Conservation (phyloP, 768 basidiomycete species). For the Tricholomella constricta region DNA sequence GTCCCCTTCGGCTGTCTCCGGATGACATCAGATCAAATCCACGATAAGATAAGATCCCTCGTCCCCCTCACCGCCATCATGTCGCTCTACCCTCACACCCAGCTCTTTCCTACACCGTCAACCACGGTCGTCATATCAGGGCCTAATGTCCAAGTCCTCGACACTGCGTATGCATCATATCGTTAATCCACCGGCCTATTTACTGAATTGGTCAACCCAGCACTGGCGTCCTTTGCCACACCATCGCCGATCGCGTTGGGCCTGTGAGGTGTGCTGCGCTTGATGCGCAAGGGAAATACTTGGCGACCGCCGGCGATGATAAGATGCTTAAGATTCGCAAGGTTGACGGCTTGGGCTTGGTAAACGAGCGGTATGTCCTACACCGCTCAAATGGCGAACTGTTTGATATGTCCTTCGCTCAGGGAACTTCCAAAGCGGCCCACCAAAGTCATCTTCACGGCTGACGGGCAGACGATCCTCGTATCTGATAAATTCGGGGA, state of each 20-base stretch:
- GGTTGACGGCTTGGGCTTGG: conserved; percentile 52
- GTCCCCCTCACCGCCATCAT: conserved; percentile 24
- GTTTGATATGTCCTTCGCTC: not conserved
- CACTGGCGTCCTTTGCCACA: conserved; percentile 51
- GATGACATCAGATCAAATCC: conserved; percentile 5
- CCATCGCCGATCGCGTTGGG: conserved; percentile 51
- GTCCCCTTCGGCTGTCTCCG: conserved; percentile 17
- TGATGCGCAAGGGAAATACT: conserved; percentile 42
- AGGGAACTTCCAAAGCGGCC: conserved; percentile 87
- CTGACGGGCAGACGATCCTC: conserved; percentile 64
- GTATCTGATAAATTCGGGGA: conserved; percentile 96
- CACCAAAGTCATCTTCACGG: conserved; percentile 66
- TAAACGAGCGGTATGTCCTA: conserved; percentile 60
- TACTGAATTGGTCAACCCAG: conserved; percentile 32
- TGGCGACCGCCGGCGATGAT: conserved; percentile 75
- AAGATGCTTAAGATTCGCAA: conserved; percentile 81
- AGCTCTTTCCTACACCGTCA: conserved; percentile 39
- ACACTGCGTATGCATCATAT: conserved; percentile 47
- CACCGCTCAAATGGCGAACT: not conserved
- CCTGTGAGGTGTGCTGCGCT: conserved; percentile 62
- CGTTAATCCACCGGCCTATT: conserved; percentile 6
- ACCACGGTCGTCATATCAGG: conserved; percentile 54
- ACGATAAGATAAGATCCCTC: not conserved
- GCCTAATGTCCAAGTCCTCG: conserved; percentile 61
- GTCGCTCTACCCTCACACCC: conserved; percentile 51